Percentiles rank a stretch among this genome's conserved stretches.
phyloP scores from a whole-genome alignment of 495 filamentous ascomycete genomes.

The Friedmanniomyces endolithicus region DNA sequence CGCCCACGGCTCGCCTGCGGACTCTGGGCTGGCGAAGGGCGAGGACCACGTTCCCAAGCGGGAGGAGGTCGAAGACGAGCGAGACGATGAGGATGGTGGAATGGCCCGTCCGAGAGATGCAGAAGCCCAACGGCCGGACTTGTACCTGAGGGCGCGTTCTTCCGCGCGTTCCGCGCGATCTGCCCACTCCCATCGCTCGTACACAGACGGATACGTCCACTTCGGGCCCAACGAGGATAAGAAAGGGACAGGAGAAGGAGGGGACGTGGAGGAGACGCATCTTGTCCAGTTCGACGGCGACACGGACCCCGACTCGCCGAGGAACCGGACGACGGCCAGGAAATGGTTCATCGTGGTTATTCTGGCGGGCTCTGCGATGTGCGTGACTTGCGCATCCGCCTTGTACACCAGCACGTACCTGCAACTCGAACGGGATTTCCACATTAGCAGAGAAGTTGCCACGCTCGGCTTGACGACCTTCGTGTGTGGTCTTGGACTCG shows the following conservation, averaged over 20 bases:
- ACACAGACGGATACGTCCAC: conserved; percentile 16
- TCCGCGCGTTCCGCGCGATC: conserved; percentile 6
- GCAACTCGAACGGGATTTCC: conserved; percentile 71
- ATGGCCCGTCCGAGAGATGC: background rate
- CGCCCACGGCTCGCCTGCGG: background rate
- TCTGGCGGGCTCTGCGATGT: conserved; percentile 57
- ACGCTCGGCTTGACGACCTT: conserved; percentile 60
- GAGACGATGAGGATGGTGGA: conserved; percentile 3
- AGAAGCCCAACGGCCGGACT: background rate
- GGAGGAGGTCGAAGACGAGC: background rate
- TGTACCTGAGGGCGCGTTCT: conserved; percentile 1
- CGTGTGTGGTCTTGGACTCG: conserved; percentile 41
- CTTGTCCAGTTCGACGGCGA: conserved; percentile 63
- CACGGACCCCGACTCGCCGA: conserved; percentile 59
- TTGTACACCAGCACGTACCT: conserved; percentile 78
- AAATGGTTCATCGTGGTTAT: conserved; percentile 74
- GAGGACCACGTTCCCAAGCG: background rate
- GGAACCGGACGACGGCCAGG: conserved; percentile 46
- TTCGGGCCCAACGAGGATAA: conserved; percentile 7
- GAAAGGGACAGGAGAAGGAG: background rate
- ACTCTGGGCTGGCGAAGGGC: conserved; percentile 1
- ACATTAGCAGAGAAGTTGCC: conserved; percentile 54
- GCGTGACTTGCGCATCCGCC: conserved; percentile 80
- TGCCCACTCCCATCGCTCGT: conserved; percentile 5
- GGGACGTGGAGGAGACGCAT: conserved; percentile 29